Conservation (phyloP, 2,329 filamentous ascomycete species). For the Grosmannia penicillata region DNA sequence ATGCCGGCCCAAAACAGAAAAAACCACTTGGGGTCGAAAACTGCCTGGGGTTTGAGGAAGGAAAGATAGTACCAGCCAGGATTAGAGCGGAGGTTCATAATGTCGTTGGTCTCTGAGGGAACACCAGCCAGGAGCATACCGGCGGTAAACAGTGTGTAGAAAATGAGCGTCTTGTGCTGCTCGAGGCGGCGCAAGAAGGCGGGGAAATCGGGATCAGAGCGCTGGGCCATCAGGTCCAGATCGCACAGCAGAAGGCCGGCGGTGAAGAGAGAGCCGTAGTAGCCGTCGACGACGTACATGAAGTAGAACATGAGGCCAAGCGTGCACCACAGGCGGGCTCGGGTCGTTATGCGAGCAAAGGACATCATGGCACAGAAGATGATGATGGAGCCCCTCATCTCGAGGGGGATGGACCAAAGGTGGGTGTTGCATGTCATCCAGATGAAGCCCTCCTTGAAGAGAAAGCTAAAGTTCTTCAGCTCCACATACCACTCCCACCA, state of each 20-base stretch:
- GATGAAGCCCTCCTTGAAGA: constrained; percentile 43
- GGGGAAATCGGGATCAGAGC: constrained; percentile 30
- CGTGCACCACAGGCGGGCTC: constrained; percentile 39
- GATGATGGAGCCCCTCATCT: constrained; percentile 49
- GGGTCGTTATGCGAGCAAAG: constrained; percentile 37
- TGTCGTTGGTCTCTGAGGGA: constrained; percentile 33
- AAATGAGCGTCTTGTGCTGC: constrained; percentile 34
- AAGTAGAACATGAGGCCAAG: constrained; percentile 45
- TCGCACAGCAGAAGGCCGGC: constrained; percentile 48
- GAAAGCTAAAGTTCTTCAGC: constrained; percentile 54
- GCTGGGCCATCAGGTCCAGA: constrained; percentile 36
- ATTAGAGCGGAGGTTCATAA: constrained; percentile 33
- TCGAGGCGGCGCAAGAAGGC: constrained; percentile 27
- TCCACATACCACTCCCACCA: constrained; percentile 35
- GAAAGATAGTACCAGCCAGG: constrained; percentile 48
- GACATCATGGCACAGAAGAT: constrained; percentile 43
- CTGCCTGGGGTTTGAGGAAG: constrained; percentile 48
- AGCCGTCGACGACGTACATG: constrained; percentile 52
- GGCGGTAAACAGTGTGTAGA: constrained; percentile 33
- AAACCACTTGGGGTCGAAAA: constrained; percentile 54
- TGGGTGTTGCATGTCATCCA: constrained; percentile 46
- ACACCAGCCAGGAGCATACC: constrained; percentile 46
- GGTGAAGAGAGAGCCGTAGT: constrained; percentile 44
- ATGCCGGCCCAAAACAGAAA: constrained; percentile 47
- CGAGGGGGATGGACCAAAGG: constrained; percentile 48